A percentile compares a stretch with the other conserved stretches of the same genome.
Evolutionary conservation across 1,284 basidiomycete species (phyloP).

Genomic region (Cerrena zonata): DNA sequence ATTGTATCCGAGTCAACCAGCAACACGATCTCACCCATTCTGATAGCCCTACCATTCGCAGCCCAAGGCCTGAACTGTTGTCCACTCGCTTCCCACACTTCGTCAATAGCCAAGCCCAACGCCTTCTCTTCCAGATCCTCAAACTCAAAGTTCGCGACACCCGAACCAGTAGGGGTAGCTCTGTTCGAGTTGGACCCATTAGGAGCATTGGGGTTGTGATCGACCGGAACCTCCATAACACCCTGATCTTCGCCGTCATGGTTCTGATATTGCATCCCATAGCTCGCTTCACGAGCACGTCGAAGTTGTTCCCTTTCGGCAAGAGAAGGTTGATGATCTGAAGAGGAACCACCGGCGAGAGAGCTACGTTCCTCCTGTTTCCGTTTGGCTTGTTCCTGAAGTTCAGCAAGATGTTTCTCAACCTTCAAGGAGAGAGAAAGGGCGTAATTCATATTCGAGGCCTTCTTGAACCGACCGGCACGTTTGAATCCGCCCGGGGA

Average conservation of each 20-base stretch:
- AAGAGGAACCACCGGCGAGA: neutral
- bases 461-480: slow-evolving; percentile 88
- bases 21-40: slow-evolving; percentile 40
- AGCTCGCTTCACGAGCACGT: slow-evolving; percentile 14
- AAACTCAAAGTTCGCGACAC: slow-evolving; percentile 15
- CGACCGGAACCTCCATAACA: slow-evolving; percentile 13
- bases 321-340: neutral
- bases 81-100: slow-evolving; percentile 37
- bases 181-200: neutral
- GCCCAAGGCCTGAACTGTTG: slow-evolving; percentile 36
- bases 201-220: slow-evolving; percentile 1
- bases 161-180: slow-evolving; percentile 7
- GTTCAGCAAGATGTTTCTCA: slow-evolving; percentile 61
- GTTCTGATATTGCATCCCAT: slow-evolving; percentile 32
- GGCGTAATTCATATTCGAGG: slow-evolving; percentile 85
- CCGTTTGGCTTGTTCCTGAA: slow-evolving; percentile 30
- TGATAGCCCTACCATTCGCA: slow-evolving; percentile 35
- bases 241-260: slow-evolving; percentile 30
- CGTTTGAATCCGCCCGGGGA: slow-evolving; percentile 63
- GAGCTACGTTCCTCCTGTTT: slow-evolving; percentile 8
- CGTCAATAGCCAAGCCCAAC: slow-evolving; percentile 36
- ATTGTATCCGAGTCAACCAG: slow-evolving; percentile 53
- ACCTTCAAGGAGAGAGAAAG: slow-evolving; percentile 66
- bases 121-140: slow-evolving; percentile 36
- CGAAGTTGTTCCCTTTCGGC: neutral